Percentiles rank a stretch among this genome's conserved stretches.
phyloP scores from a whole-genome alignment of 441 rosid species.

The Breynia disticha region DNA sequence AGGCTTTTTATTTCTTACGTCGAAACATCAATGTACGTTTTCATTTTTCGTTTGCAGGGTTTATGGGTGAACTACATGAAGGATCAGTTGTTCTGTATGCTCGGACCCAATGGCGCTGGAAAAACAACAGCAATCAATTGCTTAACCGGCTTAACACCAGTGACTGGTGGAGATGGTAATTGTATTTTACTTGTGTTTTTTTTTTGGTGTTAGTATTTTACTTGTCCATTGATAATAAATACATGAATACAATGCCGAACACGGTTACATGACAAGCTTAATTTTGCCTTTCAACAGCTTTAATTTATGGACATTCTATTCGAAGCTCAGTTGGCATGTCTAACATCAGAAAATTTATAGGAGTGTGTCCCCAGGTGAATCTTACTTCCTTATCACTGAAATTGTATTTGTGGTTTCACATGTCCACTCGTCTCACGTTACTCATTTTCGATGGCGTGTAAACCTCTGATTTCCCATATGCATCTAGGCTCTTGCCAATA shows the following conservation, averaged over 20 bases:
- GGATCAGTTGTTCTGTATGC: constrained; percentile 90
- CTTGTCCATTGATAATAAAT: constrained; percentile 1
- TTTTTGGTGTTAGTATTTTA: constrained; percentile 41
- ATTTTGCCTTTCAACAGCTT: constrained; percentile 34
- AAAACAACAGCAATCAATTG: constrained; percentile 89
- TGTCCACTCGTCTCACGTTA: background rate
- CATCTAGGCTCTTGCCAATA: constrained; percentile 12
- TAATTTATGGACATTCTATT: constrained; percentile 65
- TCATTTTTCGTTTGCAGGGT: constrained; percentile 36
- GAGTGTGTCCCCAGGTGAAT: constrained; percentile 91
- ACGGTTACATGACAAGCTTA: constrained; percentile 2
- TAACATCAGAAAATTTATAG: constrained; percentile 64
- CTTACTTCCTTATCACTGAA: constrained; percentile 7
- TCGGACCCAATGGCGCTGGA: constrained; percentile 98
- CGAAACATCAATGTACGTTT: background rate
- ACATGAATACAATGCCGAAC: background rate
- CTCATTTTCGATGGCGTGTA: background rate
- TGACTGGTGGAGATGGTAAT: constrained; percentile 81
- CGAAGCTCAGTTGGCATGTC: constrained; percentile 83
- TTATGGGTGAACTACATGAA: constrained; percentile 74
- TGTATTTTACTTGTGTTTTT: constrained; percentile 8
- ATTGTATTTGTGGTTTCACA: background rate
- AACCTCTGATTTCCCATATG: background rate
- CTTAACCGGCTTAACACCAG: constrained; percentile 81
- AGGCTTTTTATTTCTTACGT: background rate